Conservation (phyloP, 169 alveolate species). For the Neospora caninum region DNA sequence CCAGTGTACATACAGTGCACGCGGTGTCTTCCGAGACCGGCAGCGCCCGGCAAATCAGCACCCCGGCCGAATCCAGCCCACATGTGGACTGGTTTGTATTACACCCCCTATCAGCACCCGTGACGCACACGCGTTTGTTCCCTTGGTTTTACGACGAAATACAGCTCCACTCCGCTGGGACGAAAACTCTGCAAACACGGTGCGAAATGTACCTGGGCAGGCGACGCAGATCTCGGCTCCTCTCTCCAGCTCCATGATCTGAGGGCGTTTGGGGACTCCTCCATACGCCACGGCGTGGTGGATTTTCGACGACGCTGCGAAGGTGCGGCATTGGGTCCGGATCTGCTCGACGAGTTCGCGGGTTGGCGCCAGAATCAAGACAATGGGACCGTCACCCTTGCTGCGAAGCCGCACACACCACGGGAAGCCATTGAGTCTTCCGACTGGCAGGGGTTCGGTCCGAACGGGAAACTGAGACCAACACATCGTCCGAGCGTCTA, state of each 20-base stretch:
- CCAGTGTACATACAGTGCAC: neutral
- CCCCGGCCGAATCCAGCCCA: no score
- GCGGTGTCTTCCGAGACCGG: neutral
- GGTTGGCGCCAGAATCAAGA: slow-evolving; percentile 98
- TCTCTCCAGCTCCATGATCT: slow-evolving; percentile 85
- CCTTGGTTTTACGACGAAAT: no score
- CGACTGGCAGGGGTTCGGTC: no score
- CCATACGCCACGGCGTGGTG: slow-evolving; percentile 91
- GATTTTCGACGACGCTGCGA: slow-evolving; percentile 37
- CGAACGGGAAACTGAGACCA: no score
- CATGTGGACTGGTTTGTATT: no score
- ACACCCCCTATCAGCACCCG: no score
- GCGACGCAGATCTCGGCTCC: slow-evolving; percentile 98
- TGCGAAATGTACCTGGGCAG: slow-evolving; percentile 83
- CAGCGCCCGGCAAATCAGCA: no score
- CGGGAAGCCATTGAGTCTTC: no score
- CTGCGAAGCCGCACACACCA: slow-evolving; percentile 34
- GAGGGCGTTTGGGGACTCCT: slow-evolving; percentile 93
- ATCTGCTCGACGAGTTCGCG: slow-evolving; percentile 98
- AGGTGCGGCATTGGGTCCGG: slow-evolving; percentile 69
- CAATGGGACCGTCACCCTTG: slow-evolving; percentile 97
- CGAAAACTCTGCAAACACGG: no score
- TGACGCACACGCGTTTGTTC: no score
- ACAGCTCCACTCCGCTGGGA: no score
- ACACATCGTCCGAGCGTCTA: no score